Conservation (phyloP, 371 early-diverging fungal species). For the Fennellomyces sp. region DNA sequence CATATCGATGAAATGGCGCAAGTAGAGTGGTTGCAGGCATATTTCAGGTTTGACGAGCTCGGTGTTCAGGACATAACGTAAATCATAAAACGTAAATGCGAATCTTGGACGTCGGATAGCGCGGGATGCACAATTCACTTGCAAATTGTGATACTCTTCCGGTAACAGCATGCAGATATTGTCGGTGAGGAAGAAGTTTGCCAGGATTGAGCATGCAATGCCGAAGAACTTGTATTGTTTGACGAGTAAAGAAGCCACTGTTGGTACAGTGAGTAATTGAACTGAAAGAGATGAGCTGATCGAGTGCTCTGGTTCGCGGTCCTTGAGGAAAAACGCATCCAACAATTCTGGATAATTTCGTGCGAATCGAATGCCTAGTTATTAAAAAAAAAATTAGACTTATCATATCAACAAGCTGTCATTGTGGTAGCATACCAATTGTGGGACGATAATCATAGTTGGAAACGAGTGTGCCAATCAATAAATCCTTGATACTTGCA, state of each 20-base stretch:
- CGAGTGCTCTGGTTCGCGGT: slow-evolving; percentile 88
- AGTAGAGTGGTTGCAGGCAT: slow-evolving; percentile 58
- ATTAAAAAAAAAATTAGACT: not conserved
- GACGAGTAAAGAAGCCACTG: slow-evolving; percentile 81
- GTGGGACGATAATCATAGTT: slow-evolving; percentile 78
- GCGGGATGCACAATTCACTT: slow-evolving; percentile 74
- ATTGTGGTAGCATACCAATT: slow-evolving; percentile 52
- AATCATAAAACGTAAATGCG: slow-evolving; percentile 84
- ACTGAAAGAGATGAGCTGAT: slow-evolving; percentile 85
- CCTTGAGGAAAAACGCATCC: slow-evolving; percentile 77
- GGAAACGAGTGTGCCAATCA: slow-evolving; percentile 83
- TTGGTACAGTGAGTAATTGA: slow-evolving; percentile 93
- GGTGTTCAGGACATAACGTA: slow-evolving; percentile 77
- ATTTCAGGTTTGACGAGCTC: slow-evolving; percentile 61
- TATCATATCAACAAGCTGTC: not conserved
- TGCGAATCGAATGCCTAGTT: slow-evolving; percentile 67
- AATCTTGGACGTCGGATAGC: slow-evolving; percentile 81
- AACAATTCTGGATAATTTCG: slow-evolving; percentile 80
- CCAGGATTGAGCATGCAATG: slow-evolving; percentile 67
- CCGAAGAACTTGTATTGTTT: slow-evolving; percentile 77
- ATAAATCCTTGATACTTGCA: slow-evolving; percentile 77
- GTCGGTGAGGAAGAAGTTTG: slow-evolving; percentile 72
- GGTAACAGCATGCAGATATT: slow-evolving; percentile 38
- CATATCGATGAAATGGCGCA: slow-evolving; percentile 79
- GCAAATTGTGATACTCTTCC: slow-evolving; percentile 41